Conservation (phyloP, 768 basidiomycete species). For the Kwoniella shandongensis region DNA sequence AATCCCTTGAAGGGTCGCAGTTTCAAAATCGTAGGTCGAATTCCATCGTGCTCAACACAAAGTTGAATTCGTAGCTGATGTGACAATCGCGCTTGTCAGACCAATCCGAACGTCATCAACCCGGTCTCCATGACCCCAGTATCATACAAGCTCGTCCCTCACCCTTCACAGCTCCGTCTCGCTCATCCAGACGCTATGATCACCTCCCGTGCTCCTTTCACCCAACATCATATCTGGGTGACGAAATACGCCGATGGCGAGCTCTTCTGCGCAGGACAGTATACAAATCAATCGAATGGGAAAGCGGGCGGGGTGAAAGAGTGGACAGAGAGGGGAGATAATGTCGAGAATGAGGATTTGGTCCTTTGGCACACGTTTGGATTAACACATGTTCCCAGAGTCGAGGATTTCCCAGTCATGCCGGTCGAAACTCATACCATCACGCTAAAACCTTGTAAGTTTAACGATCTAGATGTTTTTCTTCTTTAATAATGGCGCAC, state of each 20-base stretch:
- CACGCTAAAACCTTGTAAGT: conserved; percentile 8
- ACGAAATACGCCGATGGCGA: conserved; percentile 41
- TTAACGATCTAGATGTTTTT: too few species aligned
- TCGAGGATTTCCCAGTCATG: conserved; percentile 47
- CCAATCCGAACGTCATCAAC: conserved; percentile 43
- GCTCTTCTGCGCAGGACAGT: conserved; percentile 39
- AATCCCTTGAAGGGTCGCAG: conserved; percentile 33
- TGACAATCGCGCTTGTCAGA: conserved; percentile 5
- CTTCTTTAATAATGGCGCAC: too few species aligned
- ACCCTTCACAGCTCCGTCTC: conserved; percentile 41
- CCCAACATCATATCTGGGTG: conserved; percentile 35
- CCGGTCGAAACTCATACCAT: conserved; percentile 17
- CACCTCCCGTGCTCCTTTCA: conserved; percentile 33
- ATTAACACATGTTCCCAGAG: conserved; percentile 43
- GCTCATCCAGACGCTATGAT: conserved; percentile 26
- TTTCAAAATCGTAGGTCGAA: conserved; percentile 31
- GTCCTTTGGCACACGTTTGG: conserved; percentile 51
- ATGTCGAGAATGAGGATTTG: conserved; percentile 29
- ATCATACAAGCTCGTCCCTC: conserved; percentile 44
- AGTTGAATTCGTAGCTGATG: neutral
- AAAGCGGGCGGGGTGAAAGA: conserved; percentile 33
- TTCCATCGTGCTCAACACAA: neutral
- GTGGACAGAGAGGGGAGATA: conserved; percentile 7
- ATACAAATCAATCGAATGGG: conserved; percentile 44
- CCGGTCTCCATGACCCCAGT: conserved; percentile 33